Conservation (phyloP, 108 stramenopile genomes). For the Skeletonema marinoi region DNA sequence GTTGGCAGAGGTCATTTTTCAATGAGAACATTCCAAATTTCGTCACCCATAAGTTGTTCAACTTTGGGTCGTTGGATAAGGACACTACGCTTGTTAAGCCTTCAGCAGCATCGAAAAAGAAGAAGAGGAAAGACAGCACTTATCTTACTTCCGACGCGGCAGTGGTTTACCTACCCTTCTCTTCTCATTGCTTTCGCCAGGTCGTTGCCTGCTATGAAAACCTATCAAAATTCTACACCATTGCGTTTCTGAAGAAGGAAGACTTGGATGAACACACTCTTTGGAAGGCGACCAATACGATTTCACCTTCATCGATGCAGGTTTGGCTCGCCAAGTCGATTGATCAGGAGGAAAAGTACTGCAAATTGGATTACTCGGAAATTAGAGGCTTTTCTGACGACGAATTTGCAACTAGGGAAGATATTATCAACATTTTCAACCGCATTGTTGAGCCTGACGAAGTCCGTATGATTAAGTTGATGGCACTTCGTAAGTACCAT, state of each 20-base stretch:
- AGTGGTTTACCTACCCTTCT: conserved; percentile 79
- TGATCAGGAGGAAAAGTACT: conserved; percentile 81
- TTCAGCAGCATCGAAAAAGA: neutral
- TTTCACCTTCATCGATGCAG: conserved; percentile 67
- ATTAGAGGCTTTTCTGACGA: conserved; percentile 57
- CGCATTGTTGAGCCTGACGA: conserved; percentile 58
- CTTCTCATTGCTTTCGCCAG: conserved; percentile 69
- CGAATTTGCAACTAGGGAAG: conserved; percentile 56
- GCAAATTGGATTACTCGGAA: conserved; percentile 64
- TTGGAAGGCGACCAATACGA: conserved; percentile 79
- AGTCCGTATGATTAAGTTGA: conserved; percentile 63
- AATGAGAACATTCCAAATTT: conserved; percentile 62
- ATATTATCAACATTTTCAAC: conserved; percentile 50
- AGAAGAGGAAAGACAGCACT: conserved; percentile 7
- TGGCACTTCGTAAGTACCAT: conserved; percentile 35
- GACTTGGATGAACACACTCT: conserved; percentile 65
- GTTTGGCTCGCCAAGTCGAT: conserved; percentile 62
- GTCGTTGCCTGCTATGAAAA: conserved; percentile 50
- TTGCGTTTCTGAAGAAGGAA: conserved; percentile 67
- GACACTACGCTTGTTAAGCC: conserved; percentile 23
- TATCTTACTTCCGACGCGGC: conserved; percentile 36
- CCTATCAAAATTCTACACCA: conserved; percentile 61
- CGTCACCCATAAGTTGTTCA: conserved; percentile 54
- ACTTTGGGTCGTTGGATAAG: conserved; percentile 43
- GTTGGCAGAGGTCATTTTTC: conserved; percentile 74